Evolutionary conservation across 495 filamentous ascomycete genomes (phyloP), one percentile per base, ranked within the genome.

Genomic region (Rusavskia elegans): DNA sequence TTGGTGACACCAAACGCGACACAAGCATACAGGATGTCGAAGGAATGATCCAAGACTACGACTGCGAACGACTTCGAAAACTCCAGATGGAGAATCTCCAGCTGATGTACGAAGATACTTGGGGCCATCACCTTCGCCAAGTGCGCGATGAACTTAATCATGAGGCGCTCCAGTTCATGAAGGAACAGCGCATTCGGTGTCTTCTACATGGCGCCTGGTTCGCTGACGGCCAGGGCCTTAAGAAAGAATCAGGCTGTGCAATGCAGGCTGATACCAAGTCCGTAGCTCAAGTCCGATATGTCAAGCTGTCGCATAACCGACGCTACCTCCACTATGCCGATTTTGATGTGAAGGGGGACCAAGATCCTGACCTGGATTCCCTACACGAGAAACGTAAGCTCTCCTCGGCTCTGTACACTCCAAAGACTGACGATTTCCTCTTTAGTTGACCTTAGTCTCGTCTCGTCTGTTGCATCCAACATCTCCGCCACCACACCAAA

Each of bases 21-120:
- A 93, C 87, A 61, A 89, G 96, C 56, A 76, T 98, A 2, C 72
- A 82, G 25, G 86, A 95, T 54, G 78, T 96, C 7, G 90, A 96
- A 62, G 87, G 90, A 56, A 90, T 96, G 40, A 63, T 99, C 41
- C 73, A 78, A 10, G 84, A 87, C 48, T 92, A 90, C 59, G 87
- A 95, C 51, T 81, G 84, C 45, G 66, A 75, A 36, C 75, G 82
- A 20, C 66, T 97, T 10, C 77, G 92, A 16, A 81, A 89, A 63
- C 66, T 95, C n/a, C 92, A 97, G 64, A 96, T 97, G 89, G 85
- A 95, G 58, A 72, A 95, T 4, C 68, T 97, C 7, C 87, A 95
- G 59, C 71, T 90, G 45, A 85, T 86, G 0, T 95, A 96, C 59
- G 92, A 97, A 63, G 87, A 89, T 62, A 85, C 81, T 29, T 97